phyloP scores from a whole-genome alignment of 306 rosid species.

The Gastrolobium bilobum region DNA sequence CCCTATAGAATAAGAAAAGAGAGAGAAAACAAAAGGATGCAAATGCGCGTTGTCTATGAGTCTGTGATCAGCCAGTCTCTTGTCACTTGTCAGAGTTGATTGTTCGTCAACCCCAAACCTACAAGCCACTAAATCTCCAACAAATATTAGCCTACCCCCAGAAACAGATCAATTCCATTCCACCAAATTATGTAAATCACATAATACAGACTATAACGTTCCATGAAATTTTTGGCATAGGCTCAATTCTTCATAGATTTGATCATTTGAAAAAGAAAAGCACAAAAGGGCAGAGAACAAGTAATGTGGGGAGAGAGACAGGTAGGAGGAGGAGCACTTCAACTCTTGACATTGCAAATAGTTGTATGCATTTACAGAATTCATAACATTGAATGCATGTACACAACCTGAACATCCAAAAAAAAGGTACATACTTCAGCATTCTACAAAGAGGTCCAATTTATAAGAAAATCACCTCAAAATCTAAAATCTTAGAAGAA shows the following conservation, averaged over 20 bases:
- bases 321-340: conserved; percentile 1
- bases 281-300: too few relatives aligned
- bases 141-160: background rate
- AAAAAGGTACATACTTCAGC: conserved; percentile 36
- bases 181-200: too few relatives aligned
- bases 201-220: background rate
- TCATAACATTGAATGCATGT: conserved; percentile 37
- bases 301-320: background rate
- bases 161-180: conserved; percentile 7
- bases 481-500: conserved; percentile 19
- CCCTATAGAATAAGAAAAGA: background rate
- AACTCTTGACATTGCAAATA: conserved; percentile 40
- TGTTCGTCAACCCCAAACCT: conserved; percentile 25
- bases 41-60: background rate
- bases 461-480: conserved; percentile 23
- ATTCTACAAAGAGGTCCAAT: conserved; percentile 41
- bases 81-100: background rate
- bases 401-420: conserved; percentile 39
- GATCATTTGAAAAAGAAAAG: conserved; percentile 23
- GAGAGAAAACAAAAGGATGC: background rate
- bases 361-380: conserved; percentile 19
- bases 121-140: background rate
- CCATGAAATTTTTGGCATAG: background rate
- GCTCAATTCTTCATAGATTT: conserved; percentile 32
- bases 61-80: conserved; percentile 1